phyloP scores from a whole-genome alignment of 176 grass and related monocot genomes.

The Tillandsia fasciculata region DNA sequence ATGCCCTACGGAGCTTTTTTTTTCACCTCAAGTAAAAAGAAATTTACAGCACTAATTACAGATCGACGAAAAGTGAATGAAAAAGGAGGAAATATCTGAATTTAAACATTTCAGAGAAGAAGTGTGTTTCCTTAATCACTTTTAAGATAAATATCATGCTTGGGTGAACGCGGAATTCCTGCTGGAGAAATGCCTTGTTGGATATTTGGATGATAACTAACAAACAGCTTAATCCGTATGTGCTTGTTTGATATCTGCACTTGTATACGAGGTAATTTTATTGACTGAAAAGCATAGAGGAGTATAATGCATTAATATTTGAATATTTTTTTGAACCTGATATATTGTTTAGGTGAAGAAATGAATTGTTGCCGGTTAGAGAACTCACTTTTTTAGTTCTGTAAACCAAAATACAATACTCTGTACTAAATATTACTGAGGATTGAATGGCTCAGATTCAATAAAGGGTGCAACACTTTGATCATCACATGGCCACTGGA shows the following conservation, averaged over 20 bases:
- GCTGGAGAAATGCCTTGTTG: conserved; percentile 88
- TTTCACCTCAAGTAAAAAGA: not conserved
- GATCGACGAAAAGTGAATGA: not conserved
- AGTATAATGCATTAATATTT: not conserved
- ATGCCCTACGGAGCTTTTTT: not conserved
- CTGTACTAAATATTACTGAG: no score
- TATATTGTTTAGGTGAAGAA: no score
- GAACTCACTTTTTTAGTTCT: no score
- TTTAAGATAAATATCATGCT: conserved; percentile 82
- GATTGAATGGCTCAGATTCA: no score
- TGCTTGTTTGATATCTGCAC: not conserved
- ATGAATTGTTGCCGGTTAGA: no score
- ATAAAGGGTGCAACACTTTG: no score
- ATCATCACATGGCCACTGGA: no score
- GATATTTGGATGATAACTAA: conserved; percentile 53
- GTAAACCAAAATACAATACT: no score
- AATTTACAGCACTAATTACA: not conserved
- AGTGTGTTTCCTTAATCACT: conserved; percentile 37
- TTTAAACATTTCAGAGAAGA: not conserved
- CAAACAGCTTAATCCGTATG: not conserved
- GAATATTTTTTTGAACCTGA: not conserved
- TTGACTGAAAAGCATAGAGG: not conserved
- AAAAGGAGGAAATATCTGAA: not conserved
- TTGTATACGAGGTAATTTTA: not conserved
- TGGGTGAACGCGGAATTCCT: conserved; percentile 91